Base-by-base conservation (phyloP, 148 eudicot genomes). In the Rheum nobile region DNA sequence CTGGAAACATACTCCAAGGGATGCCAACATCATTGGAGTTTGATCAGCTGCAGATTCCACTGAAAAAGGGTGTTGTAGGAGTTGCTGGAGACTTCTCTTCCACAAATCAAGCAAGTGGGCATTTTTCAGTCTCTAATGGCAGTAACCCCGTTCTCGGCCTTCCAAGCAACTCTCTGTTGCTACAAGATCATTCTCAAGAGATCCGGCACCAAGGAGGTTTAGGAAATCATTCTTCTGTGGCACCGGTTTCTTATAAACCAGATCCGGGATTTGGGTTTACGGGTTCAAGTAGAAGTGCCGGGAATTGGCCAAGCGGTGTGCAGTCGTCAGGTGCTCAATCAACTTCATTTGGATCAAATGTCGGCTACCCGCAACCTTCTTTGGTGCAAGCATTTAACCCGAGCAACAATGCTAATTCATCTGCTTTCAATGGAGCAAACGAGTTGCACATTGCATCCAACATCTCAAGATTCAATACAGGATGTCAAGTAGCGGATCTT, bases 1-100 rank as follows among this genome's bases (percentile, higher is more conserved):
- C 76, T 28, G 84, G 80, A 12, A 72, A 73, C 74, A 81, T 87
- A 34, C 83, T 89, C 75, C 88, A 84, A 74, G 89, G 90, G 57
- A 76, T 82, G 78, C 84, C 87, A 2, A 79, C 84, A 14, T 82
- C 90, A 17, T 72, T 84, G 17, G 88, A 89, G 39, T 77, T 84
- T 22, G 83, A 81, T 68, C 88, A 81, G 32, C 74, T 83, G 52
- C 82, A 81, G 46, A 73, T 81, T 54, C 82, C 80, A 32, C 85
- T 67, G 3, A 82, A 75, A 48, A 81, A 75, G 19, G 74, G 50
- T 54, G 35, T 72, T 14, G 68, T 67, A 0, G 54, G 67, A 17
- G 29, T 67, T 48, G 34, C 44, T 13, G 83, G 65, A 75, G 81
- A 74, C 26, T 52, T 76, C 70, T 52, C 76, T 26, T 19, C 48